Percentiles rank a stretch among this genome's conserved stretches.
Conservation (phyloP, 2,329 filamentous ascomycete species). For the Colletotrichum acutatum region DNA sequence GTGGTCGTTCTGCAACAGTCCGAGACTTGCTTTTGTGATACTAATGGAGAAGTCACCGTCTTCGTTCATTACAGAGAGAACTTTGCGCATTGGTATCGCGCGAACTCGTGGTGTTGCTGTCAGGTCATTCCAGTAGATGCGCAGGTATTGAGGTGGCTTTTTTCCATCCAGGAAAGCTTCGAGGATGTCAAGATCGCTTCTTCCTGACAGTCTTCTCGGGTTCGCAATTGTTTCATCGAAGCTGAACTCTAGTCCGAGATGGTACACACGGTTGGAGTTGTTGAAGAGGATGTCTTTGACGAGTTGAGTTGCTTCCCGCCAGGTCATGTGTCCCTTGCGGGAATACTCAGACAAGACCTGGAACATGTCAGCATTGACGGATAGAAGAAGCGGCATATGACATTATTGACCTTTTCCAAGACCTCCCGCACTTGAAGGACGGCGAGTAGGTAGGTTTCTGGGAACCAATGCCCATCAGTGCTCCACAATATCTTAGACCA, state of each 20-base stretch:
- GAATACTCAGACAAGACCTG: conserved; percentile 76
- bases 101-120: conserved; percentile 76
- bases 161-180: conserved; percentile 58
- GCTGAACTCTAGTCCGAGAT: conserved; percentile 62
- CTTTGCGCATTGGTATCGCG: conserved; percentile 72
- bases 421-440: conserved; percentile 78
- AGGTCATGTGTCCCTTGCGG: conserved; percentile 68
- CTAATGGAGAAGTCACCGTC: conserved; percentile 62
- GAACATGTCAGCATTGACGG: conserved; percentile 21
- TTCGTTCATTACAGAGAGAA: conserved; percentile 57
- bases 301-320: conserved; percentile 70
- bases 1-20: conserved; percentile 75
- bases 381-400: not conserved
- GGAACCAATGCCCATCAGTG: conserved; percentile 82
- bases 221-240: conserved; percentile 38
- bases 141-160: conserved; percentile 70
- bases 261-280: conserved; percentile 82
- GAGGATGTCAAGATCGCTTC: conserved; percentile 50
- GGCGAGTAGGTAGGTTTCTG: conserved; percentile 81
- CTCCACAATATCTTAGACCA: conserved; percentile 83
- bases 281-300: conserved; percentile 78
- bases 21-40: conserved; percentile 72
- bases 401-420: conserved; percentile 66
- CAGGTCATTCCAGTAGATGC: conserved; percentile 82
- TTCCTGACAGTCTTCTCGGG: conserved; percentile 6